Percentiles rank a stretch among this genome's conserved stretches.
These are phyloP conservation scores for Clavispora vitiphila DNA, from an alignment of 805 yeast species.

Conservation along the genomic window DNA sequence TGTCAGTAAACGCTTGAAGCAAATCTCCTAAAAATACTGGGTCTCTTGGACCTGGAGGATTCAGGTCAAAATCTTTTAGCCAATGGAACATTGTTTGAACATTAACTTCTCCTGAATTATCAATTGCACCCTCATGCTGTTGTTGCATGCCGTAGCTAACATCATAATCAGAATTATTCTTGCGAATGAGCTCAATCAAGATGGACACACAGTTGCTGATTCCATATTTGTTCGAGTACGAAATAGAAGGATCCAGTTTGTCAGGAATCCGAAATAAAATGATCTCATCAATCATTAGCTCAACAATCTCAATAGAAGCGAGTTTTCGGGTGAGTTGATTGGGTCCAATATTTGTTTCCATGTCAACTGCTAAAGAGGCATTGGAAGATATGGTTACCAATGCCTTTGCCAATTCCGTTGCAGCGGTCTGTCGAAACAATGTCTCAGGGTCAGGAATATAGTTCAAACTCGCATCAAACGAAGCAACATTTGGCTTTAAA, in stretches of 20 bases:
- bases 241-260: constrained; percentile 1
- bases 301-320: constrained; percentile 68
- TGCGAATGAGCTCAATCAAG: constrained; percentile 87
- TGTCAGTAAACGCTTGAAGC: constrained; percentile 67
- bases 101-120: constrained; percentile 34
- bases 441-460: constrained; percentile 26
- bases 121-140: constrained; percentile 17
- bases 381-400: constrained; percentile 91
- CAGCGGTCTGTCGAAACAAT: constrained; percentile 73
- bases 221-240: constrained; percentile 68
- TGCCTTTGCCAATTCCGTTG: constrained; percentile 93
- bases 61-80: constrained; percentile 58
- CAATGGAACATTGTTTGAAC: constrained; percentile 39
- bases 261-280: constrained; percentile 31
- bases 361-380: constrained; percentile 61
- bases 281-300: constrained; percentile 70
- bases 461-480: constrained; percentile 31
- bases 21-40: constrained; percentile 88
- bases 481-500: constrained; percentile 60
- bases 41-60: constrained; percentile 90
- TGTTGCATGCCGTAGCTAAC: constrained; percentile 64
- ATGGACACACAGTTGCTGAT: constrained; percentile 93
- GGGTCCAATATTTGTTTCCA: constrained; percentile 92
- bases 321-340: constrained; percentile 89
- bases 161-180: constrained; percentile 95